Conservation (phyloP, 805 yeast genomes). For the Clavispora phyllophila region DNA sequence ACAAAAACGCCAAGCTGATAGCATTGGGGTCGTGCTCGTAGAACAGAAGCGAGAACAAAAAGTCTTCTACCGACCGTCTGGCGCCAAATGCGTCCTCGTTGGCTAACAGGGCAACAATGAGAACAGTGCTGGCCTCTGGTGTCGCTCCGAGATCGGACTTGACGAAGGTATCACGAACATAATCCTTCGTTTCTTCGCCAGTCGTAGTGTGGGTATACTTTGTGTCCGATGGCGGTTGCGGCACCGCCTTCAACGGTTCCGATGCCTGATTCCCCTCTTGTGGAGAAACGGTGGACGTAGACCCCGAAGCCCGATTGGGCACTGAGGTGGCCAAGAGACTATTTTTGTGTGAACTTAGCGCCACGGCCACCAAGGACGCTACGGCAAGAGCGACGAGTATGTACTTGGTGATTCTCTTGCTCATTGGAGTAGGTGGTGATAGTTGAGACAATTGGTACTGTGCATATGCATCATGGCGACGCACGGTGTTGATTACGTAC, state of each 20-base stretch:
- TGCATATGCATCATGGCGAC: background rate
- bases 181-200: background rate
- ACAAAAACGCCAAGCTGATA: conserved; percentile 25
- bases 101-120: conserved; percentile 24
- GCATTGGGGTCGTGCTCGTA: conserved; percentile 19
- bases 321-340: no score
- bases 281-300: no score
- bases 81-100: conserved; percentile 31
- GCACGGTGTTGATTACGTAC: background rate
- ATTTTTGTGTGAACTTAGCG: background rate
- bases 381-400: background rate
- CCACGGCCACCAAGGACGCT: background rate
- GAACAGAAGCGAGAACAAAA: conserved; percentile 23
- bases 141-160: background rate
- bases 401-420: background rate
- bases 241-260: no score
- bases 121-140: conserved; percentile 5
- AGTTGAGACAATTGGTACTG: background rate
- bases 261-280: no score
- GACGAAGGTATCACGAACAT: background rate
- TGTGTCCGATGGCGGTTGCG: no score
- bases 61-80: conserved; percentile 26
- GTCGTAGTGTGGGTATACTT: background rate
- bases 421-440: background rate
- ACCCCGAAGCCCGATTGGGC: no score